Evolutionary conservation across 2,329 filamentous ascomycete genomes (phyloP).

Genomic region (Alternaria alternata): DNA sequence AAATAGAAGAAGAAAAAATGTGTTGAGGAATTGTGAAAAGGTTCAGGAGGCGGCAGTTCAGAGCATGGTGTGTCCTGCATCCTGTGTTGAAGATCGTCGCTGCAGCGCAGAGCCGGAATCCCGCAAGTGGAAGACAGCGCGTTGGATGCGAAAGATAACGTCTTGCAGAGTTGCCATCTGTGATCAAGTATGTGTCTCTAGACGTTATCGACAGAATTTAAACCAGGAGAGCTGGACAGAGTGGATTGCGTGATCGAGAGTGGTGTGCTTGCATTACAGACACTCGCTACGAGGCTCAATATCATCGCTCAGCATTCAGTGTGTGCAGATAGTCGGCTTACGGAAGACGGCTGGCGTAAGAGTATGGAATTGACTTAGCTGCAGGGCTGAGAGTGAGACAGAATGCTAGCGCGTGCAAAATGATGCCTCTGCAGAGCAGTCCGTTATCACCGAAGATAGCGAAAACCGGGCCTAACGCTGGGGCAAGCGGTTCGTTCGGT

Average conservation of each 20-base stretch:
- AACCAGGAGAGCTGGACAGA: conserved; percentile 3
- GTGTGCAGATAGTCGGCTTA: conserved; percentile 28
- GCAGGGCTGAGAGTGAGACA: conserved; percentile 41
- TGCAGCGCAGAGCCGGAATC: conserved; percentile 22
- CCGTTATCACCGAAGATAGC: conserved; percentile 27
- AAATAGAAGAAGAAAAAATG: conserved; percentile 28
- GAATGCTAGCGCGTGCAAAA: conserved; percentile 27
- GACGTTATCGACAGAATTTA: neutral
- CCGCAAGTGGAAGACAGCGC: conserved; percentile 22
- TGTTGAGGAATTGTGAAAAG: conserved; percentile 31
- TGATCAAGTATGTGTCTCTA: conserved; percentile 16
- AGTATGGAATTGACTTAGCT: conserved; percentile 15
- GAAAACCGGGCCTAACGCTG: conserved; percentile 18
- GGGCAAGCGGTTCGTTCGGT: conserved; percentile 17
- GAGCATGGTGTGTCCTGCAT: conserved; percentile 17
- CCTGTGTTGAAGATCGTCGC: conserved; percentile 23
- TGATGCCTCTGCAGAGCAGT: conserved; percentile 25
- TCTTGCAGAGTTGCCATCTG: conserved; percentile 20
- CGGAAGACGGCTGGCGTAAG: conserved; percentile 26
- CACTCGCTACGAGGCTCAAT: conserved; percentile 12
- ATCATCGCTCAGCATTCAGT: conserved; percentile 22
- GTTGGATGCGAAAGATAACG: conserved; percentile 29
- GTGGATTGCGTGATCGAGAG: conserved; percentile 15
- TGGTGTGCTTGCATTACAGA: conserved; percentile 20
- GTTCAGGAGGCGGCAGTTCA: conserved; percentile 26